Base-by-base conservation (phyloP, 805 yeast genomes). In the Zygosaccharomyces bisporus region DNA sequence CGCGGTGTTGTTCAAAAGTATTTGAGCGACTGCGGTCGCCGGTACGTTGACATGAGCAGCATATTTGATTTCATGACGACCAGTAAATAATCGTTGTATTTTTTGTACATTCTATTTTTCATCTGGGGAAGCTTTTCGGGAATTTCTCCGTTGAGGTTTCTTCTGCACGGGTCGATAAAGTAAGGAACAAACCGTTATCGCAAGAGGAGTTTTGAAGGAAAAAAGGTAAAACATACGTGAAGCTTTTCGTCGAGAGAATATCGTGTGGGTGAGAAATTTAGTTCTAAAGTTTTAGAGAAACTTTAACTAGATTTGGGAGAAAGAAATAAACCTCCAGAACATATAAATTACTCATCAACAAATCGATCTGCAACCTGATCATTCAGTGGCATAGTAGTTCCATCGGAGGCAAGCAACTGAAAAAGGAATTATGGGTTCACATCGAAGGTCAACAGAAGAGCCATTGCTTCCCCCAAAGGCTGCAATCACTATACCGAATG, bases 11-110 rank as follows among this genome's bases (percentile, higher is more conserved):
- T 85, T 0, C 76, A 79, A 52, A 81, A 80, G 63, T 91, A 90
- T 56, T 66, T 91, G 53, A 72, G 72, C 41, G 85, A 85, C 50
- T 85, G 91, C 67, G 97, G 95, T 4, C 81, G 96, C 53, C 74
- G 96, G 39, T 89, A 80, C 64, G 97, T 90, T 40, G 86, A 87
- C 60, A 81, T 91, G 86, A 80, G 81, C 6, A 69, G 77, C 17
- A 81, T 90, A n/a, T 90, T 90, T 64, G 83, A 75, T 40, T 78
- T 76, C 51, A 76, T 79, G 79, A 34, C 20, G 8, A 14, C 42
- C 16, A 16, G 32, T 16, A 37, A 27, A 16, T 37, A 27, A 27
- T 12, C 7, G 16, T 10, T n/a, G 13, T n/a, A 27, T 14, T 13
- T n/a, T 3, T 25, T 27, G 10, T 10, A 27, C n/a, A 3, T 27